A percentile compares a stretch with the other conserved stretches of the same genome.
phyloP scores from a whole-genome alignment of 345 rosid species.

The Trapa incisa region DNA sequence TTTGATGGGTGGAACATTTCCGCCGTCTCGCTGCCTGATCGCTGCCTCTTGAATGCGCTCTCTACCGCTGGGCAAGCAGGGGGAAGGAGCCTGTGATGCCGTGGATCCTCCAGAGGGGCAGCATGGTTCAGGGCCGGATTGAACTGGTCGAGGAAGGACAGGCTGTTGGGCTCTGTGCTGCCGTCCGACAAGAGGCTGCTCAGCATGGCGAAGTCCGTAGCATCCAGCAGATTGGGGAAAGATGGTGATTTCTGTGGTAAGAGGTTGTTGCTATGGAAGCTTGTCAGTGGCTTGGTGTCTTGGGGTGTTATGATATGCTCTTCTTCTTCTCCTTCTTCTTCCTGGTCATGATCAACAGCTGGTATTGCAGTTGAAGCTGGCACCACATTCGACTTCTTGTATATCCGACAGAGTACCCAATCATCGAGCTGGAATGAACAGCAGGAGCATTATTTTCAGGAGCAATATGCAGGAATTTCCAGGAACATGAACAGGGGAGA shows the following conservation, averaged over 20 bases:
- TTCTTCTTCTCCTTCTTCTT: constrained; percentile 22
- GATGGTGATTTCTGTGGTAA: constrained; percentile 60
- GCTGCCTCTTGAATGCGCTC: not conserved
- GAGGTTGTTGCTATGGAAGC: constrained; percentile 11
- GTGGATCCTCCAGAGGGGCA: not conserved
- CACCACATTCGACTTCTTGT: constrained; percentile 53
- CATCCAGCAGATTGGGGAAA: constrained; percentile 64
- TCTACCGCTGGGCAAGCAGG: not conserved
- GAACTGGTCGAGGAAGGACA: not conserved
- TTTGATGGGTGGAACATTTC: constrained; percentile 19
- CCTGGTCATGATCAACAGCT: constrained; percentile 50
- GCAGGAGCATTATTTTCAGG: not conserved
- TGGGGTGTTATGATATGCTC: constrained; percentile 17
- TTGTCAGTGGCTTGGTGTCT: constrained; percentile 1
- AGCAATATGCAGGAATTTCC: too few relatives aligned
- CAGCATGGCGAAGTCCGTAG: constrained; percentile 54
- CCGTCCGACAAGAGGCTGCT: constrained; percentile 46
- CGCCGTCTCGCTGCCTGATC: not conserved
- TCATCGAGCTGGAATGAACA: constrained; percentile 61
- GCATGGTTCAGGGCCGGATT: not conserved
- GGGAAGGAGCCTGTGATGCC: not conserved
- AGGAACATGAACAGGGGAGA: too few relatives aligned
- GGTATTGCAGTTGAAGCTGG: constrained; percentile 24
- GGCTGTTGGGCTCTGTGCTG: constrained; percentile 9
- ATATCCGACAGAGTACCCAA: constrained; percentile 98